phyloP scores from a whole-genome alignment of 2,329 filamentous ascomycete species.

The Colletotrichum sp. region DNA sequence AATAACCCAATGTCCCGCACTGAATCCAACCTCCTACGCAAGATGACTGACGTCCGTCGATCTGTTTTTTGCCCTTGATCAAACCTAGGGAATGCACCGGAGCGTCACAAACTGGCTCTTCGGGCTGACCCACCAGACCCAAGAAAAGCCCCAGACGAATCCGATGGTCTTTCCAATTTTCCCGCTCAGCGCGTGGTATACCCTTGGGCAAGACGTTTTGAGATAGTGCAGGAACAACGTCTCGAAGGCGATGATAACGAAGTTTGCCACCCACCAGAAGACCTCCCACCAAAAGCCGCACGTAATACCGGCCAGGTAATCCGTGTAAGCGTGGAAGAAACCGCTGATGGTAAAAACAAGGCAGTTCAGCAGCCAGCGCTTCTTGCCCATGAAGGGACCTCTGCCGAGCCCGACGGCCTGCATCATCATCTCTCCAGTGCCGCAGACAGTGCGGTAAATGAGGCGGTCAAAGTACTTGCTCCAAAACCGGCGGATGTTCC shows the following conservation, averaged over 20 bases:
- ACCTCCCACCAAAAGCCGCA: slow-evolving; percentile 15
- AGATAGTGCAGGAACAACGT: background rate
- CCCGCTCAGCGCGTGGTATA: background rate
- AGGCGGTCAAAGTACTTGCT: slow-evolving; percentile 24
- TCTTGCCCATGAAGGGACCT: background rate
- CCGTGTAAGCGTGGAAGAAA: slow-evolving; percentile 4
- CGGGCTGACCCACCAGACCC: background rate
- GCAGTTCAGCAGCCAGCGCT: slow-evolving; percentile 20
- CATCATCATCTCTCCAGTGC: slow-evolving; percentile 5
- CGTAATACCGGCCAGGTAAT: background rate
- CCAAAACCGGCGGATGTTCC: slow-evolving; percentile 22
- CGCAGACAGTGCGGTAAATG: slow-evolving; percentile 15
- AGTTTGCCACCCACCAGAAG: slow-evolving; percentile 11
- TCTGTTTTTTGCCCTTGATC: background rate
- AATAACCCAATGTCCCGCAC: background rate
- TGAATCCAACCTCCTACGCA: background rate
- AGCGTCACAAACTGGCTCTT: background rate
- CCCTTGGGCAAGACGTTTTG: background rate
- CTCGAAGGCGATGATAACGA: background rate
- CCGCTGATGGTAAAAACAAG: slow-evolving; percentile 16
- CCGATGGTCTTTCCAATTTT: slow-evolving; percentile 1
- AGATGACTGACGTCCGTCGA: background rate
- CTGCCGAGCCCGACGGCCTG: background rate
- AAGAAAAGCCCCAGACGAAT: slow-evolving; percentile 1
- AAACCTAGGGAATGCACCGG: background rate